These are phyloP conservation scores for Fusarium liriodendri DNA, from an alignment of 2,329 filamentous ascomycete genomes.

Conservation along the genomic window DNA sequence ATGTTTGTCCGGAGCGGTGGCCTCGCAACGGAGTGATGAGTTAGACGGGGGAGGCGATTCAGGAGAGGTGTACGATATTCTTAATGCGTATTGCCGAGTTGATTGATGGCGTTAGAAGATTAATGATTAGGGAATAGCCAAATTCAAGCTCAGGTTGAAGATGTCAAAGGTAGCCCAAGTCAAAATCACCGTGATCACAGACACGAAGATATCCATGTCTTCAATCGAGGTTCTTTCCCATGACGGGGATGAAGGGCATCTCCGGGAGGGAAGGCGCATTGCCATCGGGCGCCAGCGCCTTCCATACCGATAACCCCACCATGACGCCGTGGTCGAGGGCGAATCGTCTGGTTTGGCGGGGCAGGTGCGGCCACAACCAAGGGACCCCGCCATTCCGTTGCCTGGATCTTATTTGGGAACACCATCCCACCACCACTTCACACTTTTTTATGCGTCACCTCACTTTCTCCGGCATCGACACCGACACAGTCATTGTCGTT, in stretches of 20 bases:
- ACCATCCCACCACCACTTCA: constrained; percentile 30
- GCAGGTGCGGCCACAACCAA: constrained; percentile 35
- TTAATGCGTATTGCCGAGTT: constrained; percentile 29
- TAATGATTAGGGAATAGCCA: neutral
- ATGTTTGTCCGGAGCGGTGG: constrained; percentile 12
- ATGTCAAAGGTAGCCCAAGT: neutral
- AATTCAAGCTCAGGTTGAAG: neutral
- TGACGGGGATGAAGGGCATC: neutral
- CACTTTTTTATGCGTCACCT: constrained; percentile 42
- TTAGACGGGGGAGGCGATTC: constrained; percentile 20
- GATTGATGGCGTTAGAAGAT: neutral
- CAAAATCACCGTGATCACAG: neutral
- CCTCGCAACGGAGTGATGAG: constrained; percentile 15
- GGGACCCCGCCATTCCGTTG: constrained; percentile 34
- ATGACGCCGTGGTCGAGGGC: constrained; percentile 34
- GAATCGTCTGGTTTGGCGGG: constrained; percentile 39
- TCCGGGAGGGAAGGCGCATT: neutral
- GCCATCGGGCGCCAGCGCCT: neutral
- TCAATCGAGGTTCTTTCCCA: neutral
- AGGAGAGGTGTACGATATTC: constrained; percentile 28
- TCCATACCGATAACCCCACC: constrained; percentile 33
- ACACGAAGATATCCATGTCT: neutral
- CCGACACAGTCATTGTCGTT: constrained; percentile 36
- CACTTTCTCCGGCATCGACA: constrained; percentile 26
- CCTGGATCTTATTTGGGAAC: constrained; percentile 17